A percentile compares a stretch with the other conserved stretches of the same genome.
These are phyloP conservation scores for Coleophoma crateriformis DNA, from an alignment of 2,329 filamentous ascomycete genomes.

Conservation along the genomic window DNA sequence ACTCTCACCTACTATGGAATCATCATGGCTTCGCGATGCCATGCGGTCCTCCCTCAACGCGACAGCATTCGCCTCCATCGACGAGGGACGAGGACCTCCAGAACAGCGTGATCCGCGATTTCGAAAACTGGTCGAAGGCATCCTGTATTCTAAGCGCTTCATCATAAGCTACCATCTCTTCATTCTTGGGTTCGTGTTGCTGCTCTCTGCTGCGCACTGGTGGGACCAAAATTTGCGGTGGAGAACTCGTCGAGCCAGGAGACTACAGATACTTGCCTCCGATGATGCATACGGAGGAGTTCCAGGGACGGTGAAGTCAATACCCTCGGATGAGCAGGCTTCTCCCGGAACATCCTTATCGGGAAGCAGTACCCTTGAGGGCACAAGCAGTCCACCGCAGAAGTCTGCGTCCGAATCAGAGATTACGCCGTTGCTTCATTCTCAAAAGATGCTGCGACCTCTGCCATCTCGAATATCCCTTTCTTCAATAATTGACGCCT, in stretches of 20 bases:
- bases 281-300: slow-evolving; percentile 9
- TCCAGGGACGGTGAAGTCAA: slow-evolving; percentile 6
- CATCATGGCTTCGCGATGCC: slow-evolving; percentile 16
- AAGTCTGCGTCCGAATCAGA: slow-evolving; percentile 12
- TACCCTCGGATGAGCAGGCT: slow-evolving; percentile 1
- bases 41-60: slow-evolving; percentile 14
- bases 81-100: slow-evolving; percentile 4
- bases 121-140: slow-evolving; percentile 15
- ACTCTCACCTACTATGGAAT: slow-evolving; percentile 8
- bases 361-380: slow-evolving; percentile 15
- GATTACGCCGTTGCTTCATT: slow-evolving; percentile 16
- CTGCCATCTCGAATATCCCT: slow-evolving; percentile 5
- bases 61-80: slow-evolving; percentile 4
- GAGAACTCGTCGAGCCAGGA: slow-evolving; percentile 9
- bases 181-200: slow-evolving; percentile 11
- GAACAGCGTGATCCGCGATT: slow-evolving; percentile 11
- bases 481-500: slow-evolving; percentile 12
- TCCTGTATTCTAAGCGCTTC: slow-evolving; percentile 15
- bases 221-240: slow-evolving; percentile 10
- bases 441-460: not conserved
- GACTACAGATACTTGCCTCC: slow-evolving; percentile 1
- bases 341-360: slow-evolving; percentile 12
- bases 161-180: slow-evolving; percentile 20
- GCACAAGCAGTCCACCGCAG: slow-evolving; percentile 9
- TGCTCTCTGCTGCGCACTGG: slow-evolving; percentile 18